Evolutionary conservation across 2,329 filamentous ascomycete genomes (phyloP).

Genomic region (Nannizziopsis arthrosporioides): DNA sequence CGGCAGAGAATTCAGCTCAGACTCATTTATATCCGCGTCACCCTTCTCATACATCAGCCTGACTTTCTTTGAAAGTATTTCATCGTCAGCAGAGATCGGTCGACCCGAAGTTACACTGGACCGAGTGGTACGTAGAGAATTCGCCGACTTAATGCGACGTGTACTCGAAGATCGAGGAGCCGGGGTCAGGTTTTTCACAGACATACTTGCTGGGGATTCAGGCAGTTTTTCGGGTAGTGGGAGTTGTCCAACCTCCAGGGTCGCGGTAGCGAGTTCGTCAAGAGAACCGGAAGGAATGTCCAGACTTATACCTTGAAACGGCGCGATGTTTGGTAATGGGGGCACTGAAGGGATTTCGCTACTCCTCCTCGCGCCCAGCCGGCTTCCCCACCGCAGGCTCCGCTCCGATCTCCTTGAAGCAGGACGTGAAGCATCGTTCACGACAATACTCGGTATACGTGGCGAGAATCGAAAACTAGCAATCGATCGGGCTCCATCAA

Average conservation of each 20-base stretch:
- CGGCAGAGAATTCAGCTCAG: conserved; percentile 29
- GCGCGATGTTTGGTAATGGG: conserved; percentile 15
- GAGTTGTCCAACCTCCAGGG: conserved; percentile 25
- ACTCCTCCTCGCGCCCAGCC: conserved; percentile 22
- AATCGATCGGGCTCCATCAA: conserved; percentile 17
- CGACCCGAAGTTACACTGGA: conserved; percentile 32
- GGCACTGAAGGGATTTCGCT: conserved; percentile 23
- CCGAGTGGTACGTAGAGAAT: conserved; percentile 27
- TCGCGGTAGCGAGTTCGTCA: conserved; percentile 41
- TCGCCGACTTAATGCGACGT: conserved; percentile 24
- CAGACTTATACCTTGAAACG: conserved; percentile 42
- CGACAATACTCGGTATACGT: conserved; percentile 32
- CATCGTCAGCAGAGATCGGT: conserved; percentile 52
- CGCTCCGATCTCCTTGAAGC: conserved; percentile 36
- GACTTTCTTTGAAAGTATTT: conserved; percentile 50
- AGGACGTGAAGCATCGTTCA: conserved; percentile 29
- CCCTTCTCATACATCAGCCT: conserved; percentile 53
- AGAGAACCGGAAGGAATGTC: conserved; percentile 45
- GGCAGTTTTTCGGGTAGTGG: neutral
- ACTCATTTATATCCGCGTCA: conserved; percentile 42
- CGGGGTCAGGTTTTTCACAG: neutral
- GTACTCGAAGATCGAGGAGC: conserved; percentile 17
- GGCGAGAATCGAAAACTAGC: conserved; percentile 23
- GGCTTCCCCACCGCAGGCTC: conserved; percentile 27
- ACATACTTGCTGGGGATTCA: neutral